These are phyloP conservation scores for Vitis hybrid DNA, from an alignment of 177 flowering plant genomes.

Conservation along the genomic window DNA sequence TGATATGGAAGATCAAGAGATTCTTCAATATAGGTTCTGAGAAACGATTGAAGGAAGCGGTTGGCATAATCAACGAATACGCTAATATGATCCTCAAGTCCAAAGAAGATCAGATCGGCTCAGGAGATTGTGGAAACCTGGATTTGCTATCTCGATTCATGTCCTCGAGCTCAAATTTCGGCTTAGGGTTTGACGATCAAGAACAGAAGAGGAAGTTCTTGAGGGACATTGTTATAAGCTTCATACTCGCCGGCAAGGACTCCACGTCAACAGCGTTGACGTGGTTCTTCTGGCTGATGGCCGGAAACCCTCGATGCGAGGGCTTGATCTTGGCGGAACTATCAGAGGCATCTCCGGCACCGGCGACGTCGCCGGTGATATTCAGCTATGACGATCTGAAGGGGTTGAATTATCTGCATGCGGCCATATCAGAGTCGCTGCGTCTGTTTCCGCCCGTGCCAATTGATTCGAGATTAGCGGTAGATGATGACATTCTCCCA, in stretches of 20 bases:
- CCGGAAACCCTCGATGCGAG: slow-evolving; percentile 29
- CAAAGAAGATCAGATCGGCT: not conserved
- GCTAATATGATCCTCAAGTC: slow-evolving; percentile 25
- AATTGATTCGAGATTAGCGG: slow-evolving; percentile 27
- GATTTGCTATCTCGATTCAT: slow-evolving; percentile 52
- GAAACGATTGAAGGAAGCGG: slow-evolving; percentile 26
- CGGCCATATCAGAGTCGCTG: slow-evolving; percentile 42
- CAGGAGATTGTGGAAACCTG: not conserved
- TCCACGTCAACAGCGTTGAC: slow-evolving; percentile 48
- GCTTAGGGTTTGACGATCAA: slow-evolving; percentile 17
- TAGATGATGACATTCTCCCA: slow-evolving; percentile 34
- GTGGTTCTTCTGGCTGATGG: slow-evolving; percentile 59
- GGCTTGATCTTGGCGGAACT: slow-evolving; percentile 28
- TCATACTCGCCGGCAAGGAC: slow-evolving; percentile 57
- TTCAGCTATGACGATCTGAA: slow-evolving; percentile 40
- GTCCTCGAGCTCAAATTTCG: slow-evolving; percentile 14
- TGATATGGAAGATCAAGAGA: slow-evolving; percentile 39
- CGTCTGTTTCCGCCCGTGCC: slow-evolving; percentile 57
- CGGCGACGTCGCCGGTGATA: not conserved
- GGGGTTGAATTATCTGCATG: slow-evolving; percentile 40
- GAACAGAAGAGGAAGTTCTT: slow-evolving; percentile 34
- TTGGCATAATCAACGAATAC: slow-evolving; percentile 16
- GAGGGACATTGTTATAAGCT: slow-evolving; percentile 49
- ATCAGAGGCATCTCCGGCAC: not conserved
- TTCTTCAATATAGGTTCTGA: slow-evolving; percentile 36